Conservation (phyloP, 2,329 filamentous ascomycete species). For the Fusarium tuaranense region DNA sequence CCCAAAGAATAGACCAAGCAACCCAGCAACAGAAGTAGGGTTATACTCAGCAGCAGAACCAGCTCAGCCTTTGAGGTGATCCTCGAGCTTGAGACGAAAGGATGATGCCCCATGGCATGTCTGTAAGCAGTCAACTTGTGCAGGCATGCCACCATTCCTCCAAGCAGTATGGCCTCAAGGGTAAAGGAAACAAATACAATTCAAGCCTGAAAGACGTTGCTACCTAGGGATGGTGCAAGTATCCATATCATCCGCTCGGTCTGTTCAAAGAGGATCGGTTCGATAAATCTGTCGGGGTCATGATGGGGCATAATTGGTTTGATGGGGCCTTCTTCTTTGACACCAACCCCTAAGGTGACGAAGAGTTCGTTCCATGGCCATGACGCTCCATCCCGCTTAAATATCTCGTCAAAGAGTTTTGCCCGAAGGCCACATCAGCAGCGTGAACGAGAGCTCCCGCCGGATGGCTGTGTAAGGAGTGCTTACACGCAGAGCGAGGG, state of each 20-base stretch:
- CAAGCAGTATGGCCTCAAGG: background rate
- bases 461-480: slow-evolving; percentile 8
- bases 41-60: background rate
- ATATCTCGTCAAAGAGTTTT: background rate
- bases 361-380: background rate
- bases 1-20: background rate
- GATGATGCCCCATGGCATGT: background rate
- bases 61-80: background rate
- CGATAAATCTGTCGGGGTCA: background rate
- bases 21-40: background rate
- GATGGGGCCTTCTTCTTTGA: slow-evolving; percentile 9
- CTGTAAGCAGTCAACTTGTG: background rate
- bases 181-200: no score
- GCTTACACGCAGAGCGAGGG: no score
- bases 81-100: background rate
- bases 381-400: background rate
- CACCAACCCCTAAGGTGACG: background rate
- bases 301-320: background rate
- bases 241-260: no score
- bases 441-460: background rate
- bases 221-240: no score
- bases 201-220: no score
- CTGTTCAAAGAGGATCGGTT: no score
- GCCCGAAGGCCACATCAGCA: background rate
- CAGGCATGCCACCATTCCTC: background rate